A percentile compares a stretch with the other conserved stretches of the same genome.
Conservation (phyloP, 257 asterid species). For the Ilex aquifolium region DNA sequence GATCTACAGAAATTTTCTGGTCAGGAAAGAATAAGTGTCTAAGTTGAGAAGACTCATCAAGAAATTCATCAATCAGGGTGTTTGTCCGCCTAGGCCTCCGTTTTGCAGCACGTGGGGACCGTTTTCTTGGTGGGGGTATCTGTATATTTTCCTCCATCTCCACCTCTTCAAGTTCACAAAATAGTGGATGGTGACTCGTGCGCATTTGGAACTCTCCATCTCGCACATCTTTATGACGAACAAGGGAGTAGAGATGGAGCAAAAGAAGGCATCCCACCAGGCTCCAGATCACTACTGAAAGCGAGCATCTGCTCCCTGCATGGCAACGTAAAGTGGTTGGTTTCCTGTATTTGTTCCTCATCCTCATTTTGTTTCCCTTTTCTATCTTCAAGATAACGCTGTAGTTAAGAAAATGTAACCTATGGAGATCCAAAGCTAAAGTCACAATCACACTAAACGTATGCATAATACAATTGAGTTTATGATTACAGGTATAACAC, state of each 20-base stretch:
- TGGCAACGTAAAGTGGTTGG: conserved; percentile 63
- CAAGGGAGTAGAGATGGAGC: conserved; percentile 54
- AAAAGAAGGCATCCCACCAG: conserved; percentile 57
- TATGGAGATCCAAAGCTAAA: conserved; percentile 40
- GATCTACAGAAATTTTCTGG: conserved; percentile 51
- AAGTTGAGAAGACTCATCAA: conserved; percentile 78
- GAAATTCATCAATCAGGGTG: conserved; percentile 78
- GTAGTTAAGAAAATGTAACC: conserved; percentile 43
- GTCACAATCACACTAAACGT: conserved; percentile 20
- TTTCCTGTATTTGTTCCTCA: conserved; percentile 61
- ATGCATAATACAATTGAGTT: conserved; percentile 11
- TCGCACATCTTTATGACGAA: conserved; percentile 28
- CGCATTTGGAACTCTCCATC: conserved; percentile 17
- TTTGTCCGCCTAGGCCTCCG: conserved; percentile 64
- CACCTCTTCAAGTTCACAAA: conserved; percentile 65
- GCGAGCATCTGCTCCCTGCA: conserved; percentile 83
- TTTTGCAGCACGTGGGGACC: conserved; percentile 90
- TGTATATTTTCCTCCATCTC: conserved; percentile 74
- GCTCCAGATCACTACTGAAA: conserved; percentile 42
- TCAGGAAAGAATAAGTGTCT: conserved; percentile 81
- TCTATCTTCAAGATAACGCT: conserved; percentile 49
- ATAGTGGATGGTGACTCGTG: conserved; percentile 26
- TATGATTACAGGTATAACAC: conserved; percentile 5
- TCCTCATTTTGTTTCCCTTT: conserved; percentile 55
- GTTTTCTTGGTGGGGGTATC: conserved; percentile 72